Conservation (phyloP, 306 rosid genomes). For the Prosopis cineraria region DNA sequence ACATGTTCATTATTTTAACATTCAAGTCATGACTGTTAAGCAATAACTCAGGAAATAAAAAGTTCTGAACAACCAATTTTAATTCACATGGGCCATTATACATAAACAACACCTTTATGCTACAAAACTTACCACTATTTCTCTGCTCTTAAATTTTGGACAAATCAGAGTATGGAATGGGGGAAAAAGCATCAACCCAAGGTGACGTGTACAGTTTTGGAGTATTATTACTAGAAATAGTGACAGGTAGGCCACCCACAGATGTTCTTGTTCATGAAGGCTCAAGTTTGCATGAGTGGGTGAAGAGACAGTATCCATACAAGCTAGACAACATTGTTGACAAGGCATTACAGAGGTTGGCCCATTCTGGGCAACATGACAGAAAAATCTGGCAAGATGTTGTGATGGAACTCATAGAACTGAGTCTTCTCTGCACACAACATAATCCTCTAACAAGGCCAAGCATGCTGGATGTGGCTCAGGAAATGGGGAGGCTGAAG, state of each 20-base stretch:
- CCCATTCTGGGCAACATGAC: constrained; percentile 34
- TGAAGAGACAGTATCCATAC: constrained; percentile 64
- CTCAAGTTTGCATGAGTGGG: constrained; percentile 80
- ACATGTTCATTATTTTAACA: not conserved
- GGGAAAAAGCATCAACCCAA: constrained; percentile 66
- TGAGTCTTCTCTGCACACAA: constrained; percentile 85
- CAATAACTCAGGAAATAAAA: too few species aligned
- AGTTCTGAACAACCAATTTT: not conserved
- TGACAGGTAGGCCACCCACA: constrained; percentile 75
- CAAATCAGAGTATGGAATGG: constrained; percentile 79
- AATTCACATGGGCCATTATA: not conserved
- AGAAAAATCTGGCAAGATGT: constrained; percentile 49
- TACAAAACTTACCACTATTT: not conserved
- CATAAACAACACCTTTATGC: not conserved
- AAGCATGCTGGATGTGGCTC: constrained; percentile 75
- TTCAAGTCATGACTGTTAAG: not conserved
- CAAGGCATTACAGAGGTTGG: constrained; percentile 52
- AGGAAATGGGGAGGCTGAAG: constrained; percentile 72
- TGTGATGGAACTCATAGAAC: constrained; percentile 69
- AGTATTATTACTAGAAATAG: constrained; percentile 70
- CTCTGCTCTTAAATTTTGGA: not conserved
- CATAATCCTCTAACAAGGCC: constrained; percentile 75
- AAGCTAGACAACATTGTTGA: constrained; percentile 60
- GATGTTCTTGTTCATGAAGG: constrained; percentile 69
- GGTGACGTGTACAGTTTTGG: constrained; percentile 93